A percentile compares a stretch with the other conserved stretches of the same genome.
These are phyloP conservation scores for Heliosperma pusillum DNA, from an alignment of 148 eudicot species.

Conservation along the genomic window DNA sequence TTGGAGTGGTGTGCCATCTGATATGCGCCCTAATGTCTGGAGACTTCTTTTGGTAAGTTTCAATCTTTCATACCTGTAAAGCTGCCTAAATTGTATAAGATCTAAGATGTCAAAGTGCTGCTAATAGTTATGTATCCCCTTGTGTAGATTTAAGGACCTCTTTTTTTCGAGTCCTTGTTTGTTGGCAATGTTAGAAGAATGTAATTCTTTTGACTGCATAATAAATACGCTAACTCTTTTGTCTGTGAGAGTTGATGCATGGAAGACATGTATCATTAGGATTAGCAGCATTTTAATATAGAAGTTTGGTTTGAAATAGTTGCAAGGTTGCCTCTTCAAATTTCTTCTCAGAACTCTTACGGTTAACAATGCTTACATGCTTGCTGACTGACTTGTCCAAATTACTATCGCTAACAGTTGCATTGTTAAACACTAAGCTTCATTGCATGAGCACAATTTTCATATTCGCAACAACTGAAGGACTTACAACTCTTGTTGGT, in stretches of 20 bases:
- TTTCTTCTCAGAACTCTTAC: not conserved
- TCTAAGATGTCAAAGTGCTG: not conserved
- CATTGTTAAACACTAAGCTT: not conserved
- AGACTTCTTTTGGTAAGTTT: slow-evolving; percentile 84
- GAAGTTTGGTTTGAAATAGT: not conserved
- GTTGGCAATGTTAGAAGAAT: not conserved
- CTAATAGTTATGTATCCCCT: not conserved
- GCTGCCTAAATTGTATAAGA: not conserved
- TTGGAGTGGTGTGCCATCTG: slow-evolving; percentile 93
- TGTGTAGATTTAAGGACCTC: not conserved
- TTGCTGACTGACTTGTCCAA: not conserved
- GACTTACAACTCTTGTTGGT: not conserved
- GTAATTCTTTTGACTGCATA: not conserved
- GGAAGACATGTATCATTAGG: not conserved
- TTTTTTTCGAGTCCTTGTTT: not conserved
- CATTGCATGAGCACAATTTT: not conserved
- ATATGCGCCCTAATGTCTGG: slow-evolving; percentile 90
- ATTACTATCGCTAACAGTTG: not conserved
- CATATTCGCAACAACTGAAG: not conserved
- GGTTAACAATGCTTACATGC: not conserved
- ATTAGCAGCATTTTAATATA: not conserved
- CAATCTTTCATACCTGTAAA: not conserved
- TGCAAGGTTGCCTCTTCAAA: not conserved
- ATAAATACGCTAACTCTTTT: not conserved
- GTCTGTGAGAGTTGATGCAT: not conserved